phyloP scores from a whole-genome alignment of 139 green algal species.

The Auxenochlorella pyrenoidosa region DNA sequence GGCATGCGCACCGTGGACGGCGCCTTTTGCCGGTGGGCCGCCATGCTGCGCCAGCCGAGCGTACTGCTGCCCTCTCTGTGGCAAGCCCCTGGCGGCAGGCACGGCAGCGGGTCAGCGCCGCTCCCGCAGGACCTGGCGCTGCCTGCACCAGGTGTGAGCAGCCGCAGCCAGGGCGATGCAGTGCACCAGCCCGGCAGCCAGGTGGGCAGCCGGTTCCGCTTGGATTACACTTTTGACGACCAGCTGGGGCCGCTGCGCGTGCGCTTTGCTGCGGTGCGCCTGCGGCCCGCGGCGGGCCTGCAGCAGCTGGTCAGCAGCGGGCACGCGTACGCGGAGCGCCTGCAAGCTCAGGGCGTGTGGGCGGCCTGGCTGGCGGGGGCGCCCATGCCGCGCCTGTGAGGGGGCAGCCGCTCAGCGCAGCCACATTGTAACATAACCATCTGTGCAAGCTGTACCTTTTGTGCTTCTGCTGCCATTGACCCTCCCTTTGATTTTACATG shows the following conservation, averaged over 20 bases:
- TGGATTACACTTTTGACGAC: conserved; percentile 13
- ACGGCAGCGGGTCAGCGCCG: background rate
- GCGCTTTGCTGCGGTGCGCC: background rate
- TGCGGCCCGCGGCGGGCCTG: conserved; percentile 2
- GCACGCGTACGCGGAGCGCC: background rate
- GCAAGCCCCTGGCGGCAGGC: background rate
- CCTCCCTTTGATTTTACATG: too few species aligned
- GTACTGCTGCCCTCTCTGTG: background rate
- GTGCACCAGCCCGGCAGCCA: background rate
- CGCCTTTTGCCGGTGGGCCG: conserved; percentile 20
- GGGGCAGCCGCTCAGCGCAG: too few species aligned
- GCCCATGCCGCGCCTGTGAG: background rate
- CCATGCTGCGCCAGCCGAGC: background rate
- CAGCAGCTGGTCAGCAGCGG: conserved; percentile 14
- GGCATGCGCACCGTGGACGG: background rate
- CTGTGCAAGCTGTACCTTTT: too few species aligned
- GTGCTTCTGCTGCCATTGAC: too few species aligned
- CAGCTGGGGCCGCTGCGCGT: conserved; percentile 1
- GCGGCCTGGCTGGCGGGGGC: background rate
- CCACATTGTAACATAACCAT: too few species aligned
- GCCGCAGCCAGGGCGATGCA: background rate
- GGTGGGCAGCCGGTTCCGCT: background rate
- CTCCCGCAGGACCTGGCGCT: background rate
- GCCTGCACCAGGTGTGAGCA: too few species aligned
- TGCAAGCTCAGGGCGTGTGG: conserved; percentile 13